These are phyloP conservation scores for Colletotrichum limetticola DNA, from an alignment of 2,329 filamentous ascomycete genomes.

Conservation along the genomic window DNA sequence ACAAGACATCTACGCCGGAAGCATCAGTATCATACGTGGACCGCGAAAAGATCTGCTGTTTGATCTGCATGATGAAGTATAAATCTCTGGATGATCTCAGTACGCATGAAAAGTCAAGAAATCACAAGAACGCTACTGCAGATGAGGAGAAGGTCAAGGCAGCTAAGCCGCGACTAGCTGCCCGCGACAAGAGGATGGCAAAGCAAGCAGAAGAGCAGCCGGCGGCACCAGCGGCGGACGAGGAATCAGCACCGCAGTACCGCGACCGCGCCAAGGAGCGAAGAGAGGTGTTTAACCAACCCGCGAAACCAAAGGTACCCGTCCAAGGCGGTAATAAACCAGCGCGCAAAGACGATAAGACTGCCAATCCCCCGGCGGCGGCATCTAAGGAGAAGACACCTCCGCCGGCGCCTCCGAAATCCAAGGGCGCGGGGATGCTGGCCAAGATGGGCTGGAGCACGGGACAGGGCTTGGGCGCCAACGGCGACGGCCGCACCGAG, in stretches of 20 bases:
- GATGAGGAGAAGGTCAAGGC: constrained; percentile 60
- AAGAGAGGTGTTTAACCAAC: constrained; percentile 70
- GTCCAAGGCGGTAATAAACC: constrained; percentile 39
- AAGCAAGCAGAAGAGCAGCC: constrained; percentile 43
- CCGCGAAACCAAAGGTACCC: constrained; percentile 58
- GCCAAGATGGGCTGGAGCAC: constrained; percentile 79
- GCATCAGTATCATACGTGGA: constrained; percentile 66
- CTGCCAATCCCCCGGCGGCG: constrained; percentile 16
- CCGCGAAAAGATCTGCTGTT: constrained; percentile 57
- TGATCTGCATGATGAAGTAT: constrained; percentile 59
- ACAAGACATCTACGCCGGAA: constrained; percentile 20
- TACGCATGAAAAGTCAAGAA: constrained; percentile 54
- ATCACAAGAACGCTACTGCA: constrained; percentile 53
- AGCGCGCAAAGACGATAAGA: constrained; percentile 46
- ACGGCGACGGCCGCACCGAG: constrained; percentile 70
- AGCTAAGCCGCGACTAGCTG: constrained; percentile 49
- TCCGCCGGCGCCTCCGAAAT: constrained; percentile 52
- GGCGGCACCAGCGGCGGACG: background rate
- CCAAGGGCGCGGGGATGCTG: constrained; percentile 74
- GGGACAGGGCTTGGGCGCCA: constrained; percentile 72
- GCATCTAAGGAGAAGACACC: constrained; percentile 40
- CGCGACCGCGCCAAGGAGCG: constrained; percentile 77
- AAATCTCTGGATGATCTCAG: constrained; percentile 54
- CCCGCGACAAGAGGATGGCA: constrained; percentile 49
- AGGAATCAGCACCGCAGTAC: constrained; percentile 53